phyloP scores from a whole-genome alignment of 2,329 filamentous ascomycete genomes.

The Colletotrichum sansevieriae region DNA sequence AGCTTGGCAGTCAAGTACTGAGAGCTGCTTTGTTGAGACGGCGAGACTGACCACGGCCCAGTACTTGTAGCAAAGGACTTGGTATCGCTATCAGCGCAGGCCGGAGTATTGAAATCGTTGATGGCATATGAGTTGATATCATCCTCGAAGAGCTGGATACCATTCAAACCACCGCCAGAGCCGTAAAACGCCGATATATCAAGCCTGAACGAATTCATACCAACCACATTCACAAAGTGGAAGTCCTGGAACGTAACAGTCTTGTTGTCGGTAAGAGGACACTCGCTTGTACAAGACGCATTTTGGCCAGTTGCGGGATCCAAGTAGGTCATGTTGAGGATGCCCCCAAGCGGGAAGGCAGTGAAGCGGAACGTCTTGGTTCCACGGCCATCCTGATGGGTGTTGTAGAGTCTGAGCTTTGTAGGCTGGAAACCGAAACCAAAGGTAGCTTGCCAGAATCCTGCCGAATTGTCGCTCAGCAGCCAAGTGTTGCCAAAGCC shows the following conservation, averaged over 20 bases:
- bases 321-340: slow-evolving; percentile 95
- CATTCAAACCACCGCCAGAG: slow-evolving; percentile 83
- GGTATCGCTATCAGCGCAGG: slow-evolving; percentile 71
- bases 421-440: slow-evolving; percentile 88
- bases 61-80: slow-evolving; percentile 76
- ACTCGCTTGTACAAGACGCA: slow-evolving; percentile 81
- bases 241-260: slow-evolving; percentile 86
- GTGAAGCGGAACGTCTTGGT: slow-evolving; percentile 91
- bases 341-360: slow-evolving; percentile 86
- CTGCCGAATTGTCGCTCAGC: slow-evolving; percentile 78
- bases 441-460: slow-evolving; percentile 87
- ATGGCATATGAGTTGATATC: slow-evolving; percentile 89
- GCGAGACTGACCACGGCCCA: slow-evolving; percentile 79
- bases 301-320: slow-evolving; percentile 79
- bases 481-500: slow-evolving; percentile 86
- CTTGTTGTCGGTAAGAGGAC: slow-evolving; percentile 82
- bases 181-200: slow-evolving; percentile 93
- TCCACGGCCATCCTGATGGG: slow-evolving; percentile 83
- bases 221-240: slow-evolving; percentile 86
- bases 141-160: slow-evolving; percentile 88
- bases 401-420: slow-evolving; percentile 90
- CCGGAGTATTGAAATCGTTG: slow-evolving; percentile 88
- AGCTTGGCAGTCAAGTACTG: slow-evolving; percentile 82
- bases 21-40: slow-evolving; percentile 77
- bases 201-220: slow-evolving; percentile 88